Evolutionary conservation across 2,329 filamentous ascomycete species (phyloP).

Genomic region (Chaetomium olivaceum): DNA sequence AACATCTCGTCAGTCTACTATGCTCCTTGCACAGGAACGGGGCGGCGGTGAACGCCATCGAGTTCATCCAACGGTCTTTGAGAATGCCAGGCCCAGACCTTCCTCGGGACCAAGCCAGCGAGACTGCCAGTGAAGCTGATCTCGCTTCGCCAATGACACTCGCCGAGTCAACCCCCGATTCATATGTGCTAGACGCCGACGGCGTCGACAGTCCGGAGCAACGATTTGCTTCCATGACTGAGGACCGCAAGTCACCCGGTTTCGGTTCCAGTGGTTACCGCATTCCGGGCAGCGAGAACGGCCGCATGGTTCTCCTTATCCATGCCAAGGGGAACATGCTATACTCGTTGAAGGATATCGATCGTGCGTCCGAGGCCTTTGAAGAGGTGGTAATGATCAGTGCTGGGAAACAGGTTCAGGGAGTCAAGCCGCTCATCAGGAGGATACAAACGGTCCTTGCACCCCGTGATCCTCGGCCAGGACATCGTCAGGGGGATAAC

Average conservation of each 20-base stretch:
- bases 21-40: slow-evolving; percentile 77
- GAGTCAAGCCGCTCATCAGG: slow-evolving; percentile 76
- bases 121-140: slow-evolving; percentile 33
- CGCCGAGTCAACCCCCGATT: slow-evolving; percentile 29
- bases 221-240: slow-evolving; percentile 24
- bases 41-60: slow-evolving; percentile 86
- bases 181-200: slow-evolving; percentile 32
- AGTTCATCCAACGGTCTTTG: slow-evolving; percentile 76
- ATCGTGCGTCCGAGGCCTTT: slow-evolving; percentile 80
- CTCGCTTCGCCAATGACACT: slow-evolving; percentile 24
- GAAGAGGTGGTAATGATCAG: slow-evolving; percentile 93
- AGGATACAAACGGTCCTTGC: slow-evolving; percentile 72
- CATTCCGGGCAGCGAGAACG: slow-evolving; percentile 84
- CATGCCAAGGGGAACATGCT: slow-evolving; percentile 99
- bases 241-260: slow-evolving; percentile 43
- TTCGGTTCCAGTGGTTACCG: slow-evolving; percentile 82
- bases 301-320: slow-evolving; percentile 86
- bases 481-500: slow-evolving; percentile 19
- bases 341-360: slow-evolving; percentile 82
- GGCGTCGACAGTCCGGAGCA: slow-evolving; percentile 30
- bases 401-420: slow-evolving; percentile 67
- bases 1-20: slow-evolving; percentile 86
- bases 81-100: slow-evolving; percentile 43
- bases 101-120: slow-evolving; percentile 31
- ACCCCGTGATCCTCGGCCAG: slow-evolving; percentile 41